Percentiles rank a stretch among this genome's conserved stretches.
phyloP scores from a whole-genome alignment of 75 land plant species.

The Pseudotsuga menziesii region DNA sequence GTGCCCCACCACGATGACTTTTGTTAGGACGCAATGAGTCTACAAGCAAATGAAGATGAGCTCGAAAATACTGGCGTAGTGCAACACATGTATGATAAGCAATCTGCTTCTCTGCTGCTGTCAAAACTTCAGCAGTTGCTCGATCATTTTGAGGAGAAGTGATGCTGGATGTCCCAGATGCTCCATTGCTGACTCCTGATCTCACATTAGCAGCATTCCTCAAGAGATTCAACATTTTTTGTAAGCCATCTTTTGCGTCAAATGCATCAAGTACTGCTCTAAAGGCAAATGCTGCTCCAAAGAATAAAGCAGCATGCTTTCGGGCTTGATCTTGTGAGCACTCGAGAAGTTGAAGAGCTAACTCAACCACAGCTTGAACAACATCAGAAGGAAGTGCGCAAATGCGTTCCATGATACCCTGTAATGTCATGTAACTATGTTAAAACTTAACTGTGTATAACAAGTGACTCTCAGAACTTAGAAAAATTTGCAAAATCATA shows the following conservation, averaged over 20 bases:
- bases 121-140: conserved; percentile 76
- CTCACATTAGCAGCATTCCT: conserved; percentile 77
- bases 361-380: conserved; percentile 70
- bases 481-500: background rate
- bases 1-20: conserved; percentile 58
- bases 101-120: conserved; percentile 86
- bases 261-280: conserved; percentile 89
- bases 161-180: conserved; percentile 11
- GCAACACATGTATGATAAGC: conserved; percentile 99
- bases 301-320: conserved; percentile 86
- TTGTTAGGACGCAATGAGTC: conserved; percentile 91
- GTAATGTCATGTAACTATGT: conserved; percentile 10
- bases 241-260: conserved; percentile 82
- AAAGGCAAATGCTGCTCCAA: conserved; percentile 87
- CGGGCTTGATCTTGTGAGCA: conserved; percentile 91
- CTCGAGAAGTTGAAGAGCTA: conserved; percentile 79
- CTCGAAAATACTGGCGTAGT: conserved; percentile 89
- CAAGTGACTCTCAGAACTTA: background rate
- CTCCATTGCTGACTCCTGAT: conserved; percentile 60
- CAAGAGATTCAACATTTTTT: conserved; percentile 68
- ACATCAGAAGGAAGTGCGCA: conserved; percentile 80
- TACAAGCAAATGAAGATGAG: conserved; percentile 85
- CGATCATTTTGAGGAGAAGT: conserved; percentile 54
- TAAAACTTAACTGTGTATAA: background rate
- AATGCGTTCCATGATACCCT: conserved; percentile 98